These are phyloP conservation scores for Cutaneotrichosporon sp. DNA, from an alignment of 1,284 basidiomycete genomes.

Conservation along the genomic window DNA sequence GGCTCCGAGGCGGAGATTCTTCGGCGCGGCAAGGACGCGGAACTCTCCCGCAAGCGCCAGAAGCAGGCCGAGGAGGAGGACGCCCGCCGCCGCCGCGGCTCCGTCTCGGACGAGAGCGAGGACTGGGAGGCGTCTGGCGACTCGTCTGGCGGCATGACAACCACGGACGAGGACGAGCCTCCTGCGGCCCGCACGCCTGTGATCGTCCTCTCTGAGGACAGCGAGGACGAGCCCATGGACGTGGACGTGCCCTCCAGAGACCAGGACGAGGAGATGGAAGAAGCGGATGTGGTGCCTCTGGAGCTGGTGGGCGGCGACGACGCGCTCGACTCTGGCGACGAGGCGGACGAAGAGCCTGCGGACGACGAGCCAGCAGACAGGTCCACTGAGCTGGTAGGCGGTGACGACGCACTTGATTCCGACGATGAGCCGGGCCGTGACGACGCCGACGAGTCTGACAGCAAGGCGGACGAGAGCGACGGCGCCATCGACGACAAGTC, in stretches of 20 bases:
- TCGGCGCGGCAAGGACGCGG: neutral
- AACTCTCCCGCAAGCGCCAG: neutral
- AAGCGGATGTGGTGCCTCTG: neutral
- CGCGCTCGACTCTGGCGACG: neutral
- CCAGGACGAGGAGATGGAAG: neutral
- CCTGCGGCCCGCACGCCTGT: neutral
- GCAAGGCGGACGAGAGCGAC: neutral
- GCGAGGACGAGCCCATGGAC: neutral
- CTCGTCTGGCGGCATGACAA: neutral
- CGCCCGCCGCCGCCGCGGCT: neutral
- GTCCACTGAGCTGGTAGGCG: neutral
- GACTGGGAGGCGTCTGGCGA: constrained; percentile 6
- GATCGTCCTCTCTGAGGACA: neutral
- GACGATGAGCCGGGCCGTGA: neutral
- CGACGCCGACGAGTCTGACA: neutral
- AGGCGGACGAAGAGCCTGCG: neutral
- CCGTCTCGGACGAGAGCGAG: neutral
- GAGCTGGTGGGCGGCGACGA: constrained; percentile 9
- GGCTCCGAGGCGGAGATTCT: neutral
- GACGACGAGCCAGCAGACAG: neutral
- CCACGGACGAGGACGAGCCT: constrained; percentile 9
- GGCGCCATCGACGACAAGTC: too few species aligned
- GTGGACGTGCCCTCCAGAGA: neutral
- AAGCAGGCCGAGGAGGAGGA: neutral
- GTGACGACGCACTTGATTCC: constrained; percentile 2